Percentiles rank a stretch among this genome's conserved stretches.
phyloP scores from a whole-genome alignment of 495 filamentous ascomycete species.

The Daldinia caldariorum region DNA sequence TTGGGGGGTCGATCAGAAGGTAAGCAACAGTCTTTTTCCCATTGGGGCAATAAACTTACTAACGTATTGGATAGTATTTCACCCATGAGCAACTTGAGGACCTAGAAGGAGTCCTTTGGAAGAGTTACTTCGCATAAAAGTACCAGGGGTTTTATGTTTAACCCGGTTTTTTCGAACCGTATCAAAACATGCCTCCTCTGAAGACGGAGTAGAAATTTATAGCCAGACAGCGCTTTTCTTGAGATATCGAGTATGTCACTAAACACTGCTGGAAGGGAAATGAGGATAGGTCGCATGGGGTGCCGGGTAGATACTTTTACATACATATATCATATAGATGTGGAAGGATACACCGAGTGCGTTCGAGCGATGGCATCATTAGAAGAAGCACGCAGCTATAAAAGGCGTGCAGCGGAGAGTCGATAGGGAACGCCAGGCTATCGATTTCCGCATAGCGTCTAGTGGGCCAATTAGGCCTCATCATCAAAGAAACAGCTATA shows the following conservation, averaged over 20 bases:
- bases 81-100: constrained; percentile 92
- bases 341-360: constrained; percentile 6
- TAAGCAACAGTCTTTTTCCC: constrained; percentile 50
- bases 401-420: background rate
- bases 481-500: background rate
- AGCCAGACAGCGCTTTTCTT: constrained; percentile 5
- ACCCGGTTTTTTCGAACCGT: background rate
- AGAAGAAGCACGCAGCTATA: background rate
- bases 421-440: background rate
- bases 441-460: background rate
- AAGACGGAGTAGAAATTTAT: background rate
- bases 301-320: constrained; percentile 1
- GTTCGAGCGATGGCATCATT: constrained; percentile 20
- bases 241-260: constrained; percentile 18
- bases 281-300: constrained; percentile 6
- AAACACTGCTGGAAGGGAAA: constrained; percentile 5
- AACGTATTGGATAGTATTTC: constrained; percentile 74
- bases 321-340: constrained; percentile 37
- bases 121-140: constrained; percentile 93
- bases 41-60: constrained; percentile 30
- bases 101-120: constrained; percentile 96
- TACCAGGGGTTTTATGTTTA: background rate
- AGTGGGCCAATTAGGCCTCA: background rate
- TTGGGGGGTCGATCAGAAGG: constrained; percentile 98
- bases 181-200: background rate